Percentiles rank a stretch among this genome's conserved stretches.
These are phyloP conservation scores for Xylariaceae sp. DNA, from an alignment of 2,329 filamentous ascomycete genomes.

Conservation along the genomic window DNA sequence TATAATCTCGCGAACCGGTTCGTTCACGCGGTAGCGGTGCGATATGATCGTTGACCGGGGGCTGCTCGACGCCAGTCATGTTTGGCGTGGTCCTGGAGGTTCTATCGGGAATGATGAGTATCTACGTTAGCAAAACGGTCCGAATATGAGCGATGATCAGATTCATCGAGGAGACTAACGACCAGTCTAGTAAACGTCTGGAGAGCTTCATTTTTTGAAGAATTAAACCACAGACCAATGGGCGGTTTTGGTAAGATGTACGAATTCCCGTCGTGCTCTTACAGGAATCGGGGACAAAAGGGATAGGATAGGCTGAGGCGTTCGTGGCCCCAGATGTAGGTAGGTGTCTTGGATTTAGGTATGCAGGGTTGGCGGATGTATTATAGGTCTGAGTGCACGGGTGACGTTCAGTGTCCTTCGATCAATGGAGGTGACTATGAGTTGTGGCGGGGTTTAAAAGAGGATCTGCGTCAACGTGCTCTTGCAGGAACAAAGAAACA, in stretches of 20 bases:
- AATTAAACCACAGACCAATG: neutral
- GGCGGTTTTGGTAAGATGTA: neutral
- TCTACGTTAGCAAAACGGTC: neutral
- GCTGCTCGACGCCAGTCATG: constrained; percentile 23
- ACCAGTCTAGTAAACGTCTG: constrained; percentile 1
- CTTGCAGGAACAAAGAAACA: constrained; percentile 15
- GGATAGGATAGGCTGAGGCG: neutral
- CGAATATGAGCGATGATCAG: neutral
- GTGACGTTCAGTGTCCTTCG: constrained; percentile 9
- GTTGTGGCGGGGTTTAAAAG: constrained; percentile 1
- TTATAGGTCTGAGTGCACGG: neutral
- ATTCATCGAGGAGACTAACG: neutral
- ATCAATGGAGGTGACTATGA: neutral
- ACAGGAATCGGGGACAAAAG: neutral
- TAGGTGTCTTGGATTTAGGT: neutral
- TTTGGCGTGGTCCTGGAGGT: constrained; percentile 10
- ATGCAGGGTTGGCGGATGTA: neutral
- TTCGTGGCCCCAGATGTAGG: neutral
- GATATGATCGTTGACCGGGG: constrained; percentile 32
- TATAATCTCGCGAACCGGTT: constrained; percentile 29
- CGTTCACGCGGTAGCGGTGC: constrained; percentile 34
- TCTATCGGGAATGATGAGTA: neutral
- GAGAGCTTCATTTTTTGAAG: neutral
- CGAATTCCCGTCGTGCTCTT: neutral
- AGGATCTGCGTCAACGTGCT: constrained; percentile 4